Evolutionary conservation across 345 rosid species (phyloP).

Genomic region (Dipteronia sinensis): DNA sequence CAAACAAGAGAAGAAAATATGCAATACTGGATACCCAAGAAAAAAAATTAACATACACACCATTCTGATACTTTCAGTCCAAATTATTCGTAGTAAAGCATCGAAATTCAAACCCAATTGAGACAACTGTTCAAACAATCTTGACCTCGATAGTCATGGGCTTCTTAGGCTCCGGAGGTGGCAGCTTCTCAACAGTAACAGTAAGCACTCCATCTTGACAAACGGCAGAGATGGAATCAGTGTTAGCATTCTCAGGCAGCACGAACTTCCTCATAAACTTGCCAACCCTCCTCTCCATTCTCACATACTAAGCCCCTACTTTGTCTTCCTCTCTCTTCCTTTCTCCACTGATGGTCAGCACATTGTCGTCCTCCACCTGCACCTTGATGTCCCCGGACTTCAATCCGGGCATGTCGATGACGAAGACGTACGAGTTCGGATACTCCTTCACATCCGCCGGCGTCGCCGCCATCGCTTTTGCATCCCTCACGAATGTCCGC

Average conservation of each 20-base stretch:
- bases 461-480: constrained; percentile 83
- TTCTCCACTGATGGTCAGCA: constrained; percentile 68
- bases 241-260: constrained; percentile 70
- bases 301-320: constrained; percentile 60
- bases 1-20: too few relatives aligned
- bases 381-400: constrained; percentile 69
- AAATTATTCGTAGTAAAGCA: background rate
- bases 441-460: constrained; percentile 76
- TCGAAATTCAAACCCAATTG: background rate
- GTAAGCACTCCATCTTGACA: constrained; percentile 77
- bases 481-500: constrained; percentile 59
- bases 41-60: too few relatives aligned
- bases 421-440: constrained; percentile 52
- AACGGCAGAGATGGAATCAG: constrained; percentile 57
- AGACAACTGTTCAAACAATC: constrained; percentile 42
- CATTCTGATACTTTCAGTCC: too few relatives aligned
- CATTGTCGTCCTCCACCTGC: constrained; percentile 74
- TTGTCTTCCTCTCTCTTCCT: constrained; percentile 55
- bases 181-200: constrained; percentile 71
- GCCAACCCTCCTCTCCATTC: constrained; percentile 82
- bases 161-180: constrained; percentile 87
- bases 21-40: too few relatives aligned
- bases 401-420: constrained; percentile 85
- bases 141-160: constrained; percentile 68
- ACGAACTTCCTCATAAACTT: constrained; percentile 78